Percentiles rank a stretch among this genome's conserved stretches.
Conservation (phyloP, 495 filamentous ascomycete species). For the Evansstolkia leycettana region DNA sequence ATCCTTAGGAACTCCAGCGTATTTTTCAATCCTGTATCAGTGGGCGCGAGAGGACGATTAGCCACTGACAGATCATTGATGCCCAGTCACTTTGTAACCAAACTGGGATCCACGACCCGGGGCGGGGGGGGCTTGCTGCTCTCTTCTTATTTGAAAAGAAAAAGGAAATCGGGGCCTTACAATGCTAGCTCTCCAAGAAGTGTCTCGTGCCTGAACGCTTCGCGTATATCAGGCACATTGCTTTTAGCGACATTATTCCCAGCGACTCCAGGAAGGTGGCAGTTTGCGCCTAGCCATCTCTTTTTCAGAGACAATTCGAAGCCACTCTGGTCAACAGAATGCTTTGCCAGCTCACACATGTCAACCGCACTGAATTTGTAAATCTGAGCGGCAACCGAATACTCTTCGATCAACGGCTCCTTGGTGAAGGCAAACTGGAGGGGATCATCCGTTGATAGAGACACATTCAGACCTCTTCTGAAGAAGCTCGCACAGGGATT, state of each 20-base stretch:
- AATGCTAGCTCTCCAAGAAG: conserved; percentile 68
- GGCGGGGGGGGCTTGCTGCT: too few species aligned
- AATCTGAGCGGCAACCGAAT: conserved; percentile 94
- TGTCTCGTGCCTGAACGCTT: conserved; percentile 79
- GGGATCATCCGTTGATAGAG: conserved; percentile 91
- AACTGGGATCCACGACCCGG: too few species aligned
- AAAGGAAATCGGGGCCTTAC: too few species aligned
- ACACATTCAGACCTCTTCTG: conserved; percentile 86
- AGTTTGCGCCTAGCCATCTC: conserved; percentile 75
- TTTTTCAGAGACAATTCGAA: conserved; percentile 84
- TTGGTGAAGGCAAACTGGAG: conserved; percentile 98
- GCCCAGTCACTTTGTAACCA: too few species aligned
- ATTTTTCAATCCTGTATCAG: too few species aligned
- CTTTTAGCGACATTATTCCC: conserved; percentile 91
- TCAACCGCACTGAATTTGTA: conserved; percentile 95
- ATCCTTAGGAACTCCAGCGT: too few species aligned
- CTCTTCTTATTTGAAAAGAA: too few species aligned
- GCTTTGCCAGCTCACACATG: conserved; percentile 96
- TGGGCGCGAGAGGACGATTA: too few species aligned
- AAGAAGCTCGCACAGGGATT: conserved; percentile 96
- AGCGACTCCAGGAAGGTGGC: conserved; percentile 54
- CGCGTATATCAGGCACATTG: conserved; percentile 86
- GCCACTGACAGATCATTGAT: too few species aligned
- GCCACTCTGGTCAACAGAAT: conserved; percentile 87
- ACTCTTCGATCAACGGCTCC: conserved; percentile 95